Base-by-base conservation (phyloP, 805 yeast species). In the Wickerhamiella siamensis region DNA sequence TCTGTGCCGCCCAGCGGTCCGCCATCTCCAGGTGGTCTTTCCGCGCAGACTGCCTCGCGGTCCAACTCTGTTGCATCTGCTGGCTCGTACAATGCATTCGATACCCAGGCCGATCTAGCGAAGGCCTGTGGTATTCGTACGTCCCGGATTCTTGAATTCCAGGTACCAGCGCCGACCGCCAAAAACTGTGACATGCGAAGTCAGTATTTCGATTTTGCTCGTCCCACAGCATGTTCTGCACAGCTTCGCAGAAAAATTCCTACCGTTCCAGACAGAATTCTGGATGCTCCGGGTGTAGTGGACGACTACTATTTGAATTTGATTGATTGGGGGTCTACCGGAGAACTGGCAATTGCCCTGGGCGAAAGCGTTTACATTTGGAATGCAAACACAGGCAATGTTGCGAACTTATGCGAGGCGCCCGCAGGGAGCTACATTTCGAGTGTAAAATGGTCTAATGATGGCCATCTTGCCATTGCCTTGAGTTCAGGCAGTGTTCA, bases 231-330 rank as follows among this genome's bases (percentile, higher is more conserved):
- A 63, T 16, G 53, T 58, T 41, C 52, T 61, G 36, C 53, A 17
- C 29, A 34, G 59, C 43, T 51, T 56, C 48, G 57, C 44, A 55
- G 94, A 50, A 78, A 77, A 51, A 70, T 91, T 37, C 83, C 93
- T 20, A 75, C 83, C 0, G 82, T 83, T 27, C 97, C 98, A 1
- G 95, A 83, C 49, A 72, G 94, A 48, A 94, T 91, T 1, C 67
- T 91, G 33, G 98, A 91, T 62, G 98, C 97, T 0, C 98, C 98
- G 0, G 95, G 95, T 0, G 70, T 87, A 44, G 71, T 79, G 18
- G 95, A 91, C 60, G 98, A 91, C 63, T 91, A 86, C 59, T 91
- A 88, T 58, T 68, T 86, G 41, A 86, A 86, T 55, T 66, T 88
- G 33, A 60, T 91, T 41, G 75, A 86, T 46, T 91, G 98, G 97